These are phyloP conservation scores for Annulohypoxylon moriforme DNA, from an alignment of 495 filamentous ascomycete genomes.

Conservation along the genomic window DNA sequence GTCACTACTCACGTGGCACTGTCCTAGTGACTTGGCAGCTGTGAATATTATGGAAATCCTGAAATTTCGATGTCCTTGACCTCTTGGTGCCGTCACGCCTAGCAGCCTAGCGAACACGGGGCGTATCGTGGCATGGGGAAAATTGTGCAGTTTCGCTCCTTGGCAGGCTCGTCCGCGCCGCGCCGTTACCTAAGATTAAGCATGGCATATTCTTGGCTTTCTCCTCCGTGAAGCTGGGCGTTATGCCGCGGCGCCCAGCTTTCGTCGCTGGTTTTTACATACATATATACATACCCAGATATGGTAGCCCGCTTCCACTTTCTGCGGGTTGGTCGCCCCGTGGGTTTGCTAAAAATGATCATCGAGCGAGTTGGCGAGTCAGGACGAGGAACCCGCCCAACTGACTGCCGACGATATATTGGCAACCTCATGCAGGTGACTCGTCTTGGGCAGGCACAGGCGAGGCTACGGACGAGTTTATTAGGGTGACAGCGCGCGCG, in stretches of 20 bases:
- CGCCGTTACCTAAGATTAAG: constrained; percentile 4
- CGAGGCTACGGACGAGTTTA: constrained; percentile 8
- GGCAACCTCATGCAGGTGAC: neutral
- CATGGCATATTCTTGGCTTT: constrained; percentile 25
- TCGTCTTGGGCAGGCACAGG: neutral
- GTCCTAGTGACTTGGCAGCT: constrained; percentile 6
- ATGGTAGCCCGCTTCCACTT: neutral
- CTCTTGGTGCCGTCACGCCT: constrained; percentile 24
- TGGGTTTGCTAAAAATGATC: neutral
- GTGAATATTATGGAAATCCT: neutral
- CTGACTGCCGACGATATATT: constrained; percentile 6
- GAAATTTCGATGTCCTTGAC: neutral
- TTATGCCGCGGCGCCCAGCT: constrained; percentile 14
- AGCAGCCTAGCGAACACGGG: constrained; percentile 2
- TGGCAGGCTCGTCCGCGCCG: constrained; percentile 27
- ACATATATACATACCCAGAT: neutral
- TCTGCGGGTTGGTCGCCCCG: neutral
- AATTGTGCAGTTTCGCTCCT: constrained; percentile 26
- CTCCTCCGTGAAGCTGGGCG: constrained; percentile 36
- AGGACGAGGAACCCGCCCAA: neutral
- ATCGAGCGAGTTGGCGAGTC: neutral
- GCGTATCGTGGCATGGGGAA: constrained; percentile 30
- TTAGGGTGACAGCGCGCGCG: neutral
- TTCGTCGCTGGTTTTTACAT: neutral
- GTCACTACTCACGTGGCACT: neutral